phyloP scores from a whole-genome alignment of 768 basidiomycete species.

The Lenzites betulinus region DNA sequence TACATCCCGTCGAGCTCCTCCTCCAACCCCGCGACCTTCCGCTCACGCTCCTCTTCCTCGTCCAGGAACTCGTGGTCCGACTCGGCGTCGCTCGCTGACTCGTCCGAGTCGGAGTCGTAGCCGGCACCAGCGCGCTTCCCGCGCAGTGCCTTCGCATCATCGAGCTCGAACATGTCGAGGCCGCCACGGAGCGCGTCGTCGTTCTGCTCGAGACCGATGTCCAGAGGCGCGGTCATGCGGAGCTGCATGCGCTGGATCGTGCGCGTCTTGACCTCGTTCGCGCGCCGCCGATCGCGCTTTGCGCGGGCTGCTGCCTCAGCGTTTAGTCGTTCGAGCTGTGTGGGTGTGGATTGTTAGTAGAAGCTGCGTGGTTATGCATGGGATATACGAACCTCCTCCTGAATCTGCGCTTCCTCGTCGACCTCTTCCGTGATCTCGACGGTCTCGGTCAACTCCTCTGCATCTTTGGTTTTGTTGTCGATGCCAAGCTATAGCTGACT shows the following conservation, averaged over 20 bases:
- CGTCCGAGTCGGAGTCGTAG: constrained; percentile 49
- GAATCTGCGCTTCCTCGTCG: constrained; percentile 88
- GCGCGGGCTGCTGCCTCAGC: constrained; percentile 69
- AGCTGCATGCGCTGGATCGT: constrained; percentile 95
- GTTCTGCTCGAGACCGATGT: constrained; percentile 86
- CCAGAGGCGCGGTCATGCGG: constrained; percentile 96
- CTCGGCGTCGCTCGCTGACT: constrained; percentile 41
- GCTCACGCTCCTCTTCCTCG: constrained; percentile 70
- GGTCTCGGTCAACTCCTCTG: constrained; percentile 75
- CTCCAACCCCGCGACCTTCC: constrained; percentile 66
- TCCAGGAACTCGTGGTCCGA: constrained; percentile 49
- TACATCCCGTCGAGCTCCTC: constrained; percentile 89
- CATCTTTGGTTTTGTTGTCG: constrained; percentile 74
- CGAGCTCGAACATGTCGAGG: constrained; percentile 89
- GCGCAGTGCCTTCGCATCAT: constrained; percentile 46
- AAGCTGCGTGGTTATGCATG: neutral
- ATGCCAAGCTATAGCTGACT: constrained; percentile 64
- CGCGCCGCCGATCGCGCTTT: constrained; percentile 80
- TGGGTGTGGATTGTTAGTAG: constrained; percentile 2
- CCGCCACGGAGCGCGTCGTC: constrained; percentile 76
- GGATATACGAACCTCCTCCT: constrained; percentile 70
- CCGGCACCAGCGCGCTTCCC: constrained; percentile 43
- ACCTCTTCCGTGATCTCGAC: constrained; percentile 66
- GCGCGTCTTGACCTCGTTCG: constrained; percentile 85
- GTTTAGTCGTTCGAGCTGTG: constrained; percentile 81